Base-by-base conservation (phyloP, 139 green algal species). In the Chlorella sp. region DNA sequence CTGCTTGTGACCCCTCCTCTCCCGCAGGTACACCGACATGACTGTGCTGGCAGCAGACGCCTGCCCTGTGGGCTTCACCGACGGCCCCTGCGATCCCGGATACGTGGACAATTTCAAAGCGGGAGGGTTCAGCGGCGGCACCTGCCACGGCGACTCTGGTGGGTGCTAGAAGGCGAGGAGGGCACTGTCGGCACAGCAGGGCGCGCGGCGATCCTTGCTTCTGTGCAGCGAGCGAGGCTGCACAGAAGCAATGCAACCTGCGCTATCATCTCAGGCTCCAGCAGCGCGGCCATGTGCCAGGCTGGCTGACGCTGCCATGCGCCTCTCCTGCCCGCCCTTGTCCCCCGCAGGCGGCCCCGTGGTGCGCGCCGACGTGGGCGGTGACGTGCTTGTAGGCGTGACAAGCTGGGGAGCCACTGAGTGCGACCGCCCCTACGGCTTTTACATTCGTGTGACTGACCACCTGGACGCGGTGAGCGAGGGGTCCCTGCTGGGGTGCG, bases 21-120 rank as follows among this genome's bases (percentile, higher is more conserved):
- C 22, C 68, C 68, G 68, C 71, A 78, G 81, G 30, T 86, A 86
- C 53, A 86, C 81, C 2, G 53, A 86, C 81, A 53, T 86, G 7
- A 73, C 14, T 1, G 53, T 71, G 22, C 36, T 73, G 14, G 77
- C 36, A 12, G 5, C 21, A 37, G 36, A 19, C n/a, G 36, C 22
- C 18, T 83, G 77, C 77, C 77, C 77, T 57, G 48, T 9, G 48
- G 48, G 48, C 48, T 57, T 57, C 48, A 40, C 71, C 3, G 3
- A 78, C 15, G 24, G 32, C 71, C 32, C 34, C 15, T 15, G 3
- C 1, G 22, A 61, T 24, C 81, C 24, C 32, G 81, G 81, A 48
- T 85, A 69, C n/a, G 53, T 53, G 4, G 81, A 86, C 53, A 30
- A 86, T 32, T 73, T 86, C 32, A 32, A 16, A 7, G 81, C 81